A percentile compares a stretch with the other conserved stretches of the same genome.
Conservation (phyloP, 371 early-diverging fungal species). For the Coemansia sp. region DNA sequence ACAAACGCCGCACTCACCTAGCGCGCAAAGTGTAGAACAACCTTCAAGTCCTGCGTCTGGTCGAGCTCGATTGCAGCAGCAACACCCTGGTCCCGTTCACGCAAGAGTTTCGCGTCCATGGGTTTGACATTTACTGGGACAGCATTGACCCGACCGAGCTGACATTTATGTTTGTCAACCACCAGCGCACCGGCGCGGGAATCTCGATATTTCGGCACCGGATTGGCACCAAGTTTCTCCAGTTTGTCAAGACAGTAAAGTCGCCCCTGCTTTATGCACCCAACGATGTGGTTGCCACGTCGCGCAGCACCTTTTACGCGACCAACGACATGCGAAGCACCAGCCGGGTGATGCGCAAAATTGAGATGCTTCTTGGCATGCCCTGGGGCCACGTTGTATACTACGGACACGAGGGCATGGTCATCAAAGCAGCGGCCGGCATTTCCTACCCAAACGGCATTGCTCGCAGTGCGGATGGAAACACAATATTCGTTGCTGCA, state of each 20-base stretch:
- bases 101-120: constrained; percentile 53
- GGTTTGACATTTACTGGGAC: constrained; percentile 51
- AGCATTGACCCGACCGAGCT: constrained; percentile 30
- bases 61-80: constrained; percentile 14
- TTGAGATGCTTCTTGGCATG: constrained; percentile 49
- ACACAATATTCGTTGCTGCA: constrained; percentile 47
- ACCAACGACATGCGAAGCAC: constrained; percentile 53
- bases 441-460: constrained; percentile 54
- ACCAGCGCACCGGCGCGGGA: constrained; percentile 53
- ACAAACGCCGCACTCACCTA: background rate
- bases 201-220: constrained; percentile 54
- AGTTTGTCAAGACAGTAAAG: constrained; percentile 52
- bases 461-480: constrained; percentile 43
- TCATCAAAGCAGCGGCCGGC: constrained; percentile 34
- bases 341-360: constrained; percentile 24
- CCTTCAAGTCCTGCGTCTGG: constrained; percentile 15
- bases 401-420: constrained; percentile 44
- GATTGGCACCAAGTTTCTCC: constrained; percentile 47
- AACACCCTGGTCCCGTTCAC: constrained; percentile 21
- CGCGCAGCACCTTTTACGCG: constrained; percentile 55
- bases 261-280: constrained; percentile 54
- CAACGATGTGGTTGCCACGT: constrained; percentile 56
- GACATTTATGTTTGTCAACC: constrained; percentile 56
- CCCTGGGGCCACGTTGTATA: constrained; percentile 53
- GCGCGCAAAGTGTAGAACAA: constrained; percentile 25